These are phyloP conservation scores for Solanum rostratum DNA, from an alignment of 257 asterid species.

Conservation along the genomic window DNA sequence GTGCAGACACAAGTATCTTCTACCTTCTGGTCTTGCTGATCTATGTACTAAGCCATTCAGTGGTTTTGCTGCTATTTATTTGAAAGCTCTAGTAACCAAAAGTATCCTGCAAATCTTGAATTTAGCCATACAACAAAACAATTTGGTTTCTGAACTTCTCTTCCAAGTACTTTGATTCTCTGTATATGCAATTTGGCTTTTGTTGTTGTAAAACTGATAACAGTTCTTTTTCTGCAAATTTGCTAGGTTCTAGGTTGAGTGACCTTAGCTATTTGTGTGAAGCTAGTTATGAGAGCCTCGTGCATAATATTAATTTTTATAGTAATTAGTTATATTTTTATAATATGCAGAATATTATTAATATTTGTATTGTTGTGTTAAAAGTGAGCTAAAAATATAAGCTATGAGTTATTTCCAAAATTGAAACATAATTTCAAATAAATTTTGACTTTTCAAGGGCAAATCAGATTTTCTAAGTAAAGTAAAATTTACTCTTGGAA, in stretches of 20 bases:
- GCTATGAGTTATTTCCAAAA: too few species aligned
- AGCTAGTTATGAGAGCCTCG: too few species aligned
- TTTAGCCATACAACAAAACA: not conserved
- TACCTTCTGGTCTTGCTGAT: not conserved
- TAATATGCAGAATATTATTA: too few species aligned
- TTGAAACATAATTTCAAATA: too few species aligned
- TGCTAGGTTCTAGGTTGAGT: not conserved
- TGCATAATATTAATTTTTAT: too few species aligned
- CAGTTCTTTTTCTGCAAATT: not conserved
- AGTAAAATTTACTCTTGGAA: too few species aligned
- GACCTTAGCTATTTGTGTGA: not conserved
- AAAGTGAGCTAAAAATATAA: too few species aligned
- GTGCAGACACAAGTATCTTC: not conserved
- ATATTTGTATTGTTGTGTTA: too few species aligned
- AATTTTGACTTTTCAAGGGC: too few species aligned
- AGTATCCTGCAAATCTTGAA: not conserved
- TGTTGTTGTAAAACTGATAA: not conserved
- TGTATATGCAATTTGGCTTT: not conserved
- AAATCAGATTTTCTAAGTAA: too few species aligned
- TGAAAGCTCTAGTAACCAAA: not conserved
- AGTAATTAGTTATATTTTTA: too few species aligned
- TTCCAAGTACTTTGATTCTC: not conserved
- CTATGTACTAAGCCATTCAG: not conserved
- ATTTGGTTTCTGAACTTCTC: not conserved
- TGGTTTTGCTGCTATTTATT: not conserved